These are phyloP conservation scores for Neurospora sp. DNA, from an alignment of 495 filamentous ascomycete genomes.

Conservation along the genomic window DNA sequence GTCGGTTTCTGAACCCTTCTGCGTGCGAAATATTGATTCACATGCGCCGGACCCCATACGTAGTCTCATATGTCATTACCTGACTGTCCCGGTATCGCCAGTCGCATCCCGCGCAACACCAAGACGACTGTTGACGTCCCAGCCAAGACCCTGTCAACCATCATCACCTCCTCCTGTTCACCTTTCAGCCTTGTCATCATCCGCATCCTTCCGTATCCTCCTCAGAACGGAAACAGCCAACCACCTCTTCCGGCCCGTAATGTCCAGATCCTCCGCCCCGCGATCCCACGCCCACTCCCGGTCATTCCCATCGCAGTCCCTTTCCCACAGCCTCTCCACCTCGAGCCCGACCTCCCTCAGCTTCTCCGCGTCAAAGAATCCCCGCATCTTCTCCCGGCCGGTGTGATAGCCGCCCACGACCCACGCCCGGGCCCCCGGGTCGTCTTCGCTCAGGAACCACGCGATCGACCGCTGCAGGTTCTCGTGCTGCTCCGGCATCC, in stretches of 20 bases:
- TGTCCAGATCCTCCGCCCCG: constrained; percentile 51
- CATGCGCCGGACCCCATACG: background rate
- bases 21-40: background rate
- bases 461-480: constrained; percentile 59
- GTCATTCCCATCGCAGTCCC: constrained; percentile 56
- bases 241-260: constrained; percentile 56
- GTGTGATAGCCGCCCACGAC: constrained; percentile 79
- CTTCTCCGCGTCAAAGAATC: constrained; percentile 58
- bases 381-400: constrained; percentile 56
- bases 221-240: constrained; percentile 57
- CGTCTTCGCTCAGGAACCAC: constrained; percentile 50
- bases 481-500: constrained; percentile 71
- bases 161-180: background rate
- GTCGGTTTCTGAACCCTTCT: background rate
- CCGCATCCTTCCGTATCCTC: constrained; percentile 6
- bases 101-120: background rate
- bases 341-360: constrained; percentile 48
- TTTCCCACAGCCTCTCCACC: constrained; percentile 63
- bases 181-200: background rate
- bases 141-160: background rate
- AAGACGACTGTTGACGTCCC: background rate
- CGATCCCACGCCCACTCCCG: constrained; percentile 57
- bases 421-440: constrained; percentile 46
- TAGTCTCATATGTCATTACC: background rate
- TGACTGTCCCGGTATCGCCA: background rate